Conservation (phyloP, 2,329 filamentous ascomycete species). For the Zasmidium citrigriseum region DNA sequence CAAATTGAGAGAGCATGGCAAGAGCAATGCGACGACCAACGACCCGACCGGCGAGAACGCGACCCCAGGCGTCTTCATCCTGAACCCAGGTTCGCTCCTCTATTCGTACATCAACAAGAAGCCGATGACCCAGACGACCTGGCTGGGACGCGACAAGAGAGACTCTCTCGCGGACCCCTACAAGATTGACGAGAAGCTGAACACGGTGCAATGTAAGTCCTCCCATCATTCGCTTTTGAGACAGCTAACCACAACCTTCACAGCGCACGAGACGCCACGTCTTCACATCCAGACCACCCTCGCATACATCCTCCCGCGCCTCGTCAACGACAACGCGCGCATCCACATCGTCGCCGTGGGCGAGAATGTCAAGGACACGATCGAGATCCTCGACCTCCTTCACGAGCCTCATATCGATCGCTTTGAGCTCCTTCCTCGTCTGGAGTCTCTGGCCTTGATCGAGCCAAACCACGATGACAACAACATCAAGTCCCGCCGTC, state of each 20-base stretch:
- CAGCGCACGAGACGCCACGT: conserved; percentile 55
- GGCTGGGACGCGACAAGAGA: conserved; percentile 58
- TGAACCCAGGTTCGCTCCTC: conserved; percentile 74
- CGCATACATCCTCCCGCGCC: conserved; percentile 56
- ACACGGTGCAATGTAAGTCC: conserved; percentile 54
- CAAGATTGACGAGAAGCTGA: conserved; percentile 55
- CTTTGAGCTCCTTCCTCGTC: conserved; percentile 1
- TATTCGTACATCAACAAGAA: conserved; percentile 70
- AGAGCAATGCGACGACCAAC: neutral
- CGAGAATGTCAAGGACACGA: conserved; percentile 57
- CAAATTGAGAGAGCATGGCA: neutral
- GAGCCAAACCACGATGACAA: conserved; percentile 21
- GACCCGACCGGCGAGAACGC: conserved; percentile 24
- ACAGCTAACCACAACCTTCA: neutral
- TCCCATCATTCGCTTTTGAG: neutral
- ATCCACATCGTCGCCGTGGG: conserved; percentile 73
- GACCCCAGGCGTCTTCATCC: conserved; percentile 66
- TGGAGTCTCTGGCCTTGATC: conserved; percentile 24
- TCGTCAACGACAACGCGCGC: conserved; percentile 50
- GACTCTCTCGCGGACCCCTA: conserved; percentile 63
- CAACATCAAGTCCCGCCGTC: conserved; percentile 3
- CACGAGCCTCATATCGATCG: conserved; percentile 4
- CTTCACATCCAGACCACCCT: conserved; percentile 71
- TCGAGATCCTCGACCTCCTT: conserved; percentile 22
- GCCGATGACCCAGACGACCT: conserved; percentile 60